Conservation (phyloP, 495 filamentous ascomycete species). For the Penicillium salamii region DNA sequence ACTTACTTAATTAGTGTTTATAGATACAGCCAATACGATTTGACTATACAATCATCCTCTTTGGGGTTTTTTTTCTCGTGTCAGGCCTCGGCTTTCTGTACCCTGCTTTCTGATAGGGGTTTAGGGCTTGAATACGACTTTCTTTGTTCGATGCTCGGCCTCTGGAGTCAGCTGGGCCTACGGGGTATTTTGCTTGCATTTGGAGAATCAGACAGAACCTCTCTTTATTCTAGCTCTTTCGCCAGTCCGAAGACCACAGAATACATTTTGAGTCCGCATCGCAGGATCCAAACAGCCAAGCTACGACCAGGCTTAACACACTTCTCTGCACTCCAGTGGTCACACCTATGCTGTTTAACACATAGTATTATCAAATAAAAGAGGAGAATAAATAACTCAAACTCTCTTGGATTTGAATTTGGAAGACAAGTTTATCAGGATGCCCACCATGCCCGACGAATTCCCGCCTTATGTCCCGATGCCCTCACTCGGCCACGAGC, state of each 20-base stretch:
- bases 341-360: too few relatives aligned
- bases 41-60: conserved; percentile 5
- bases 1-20: conserved; percentile 9
- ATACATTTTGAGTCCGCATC: too few relatives aligned
- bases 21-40: conserved; percentile 7
- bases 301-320: too few relatives aligned
- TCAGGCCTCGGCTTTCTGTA: not conserved
- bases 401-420: not conserved
- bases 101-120: not conserved
- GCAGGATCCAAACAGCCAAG: too few relatives aligned
- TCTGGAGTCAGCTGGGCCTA: not conserved
- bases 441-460: conserved; percentile 1
- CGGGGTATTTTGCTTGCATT: too few relatives aligned
- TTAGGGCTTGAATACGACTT: not conserved
- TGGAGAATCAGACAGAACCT: too few relatives aligned
- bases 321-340: too few relatives aligned
- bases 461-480: conserved; percentile 31
- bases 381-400: too few relatives aligned
- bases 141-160: not conserved
- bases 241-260: too few relatives aligned
- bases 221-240: too few relatives aligned
- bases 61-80: not conserved
- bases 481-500: conserved; percentile 34
- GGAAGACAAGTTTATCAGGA: not conserved
- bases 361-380: too few relatives aligned